phyloP scores from a whole-genome alignment of 2,329 filamentous ascomycete species.

The Penicillium sclerotigenum region DNA sequence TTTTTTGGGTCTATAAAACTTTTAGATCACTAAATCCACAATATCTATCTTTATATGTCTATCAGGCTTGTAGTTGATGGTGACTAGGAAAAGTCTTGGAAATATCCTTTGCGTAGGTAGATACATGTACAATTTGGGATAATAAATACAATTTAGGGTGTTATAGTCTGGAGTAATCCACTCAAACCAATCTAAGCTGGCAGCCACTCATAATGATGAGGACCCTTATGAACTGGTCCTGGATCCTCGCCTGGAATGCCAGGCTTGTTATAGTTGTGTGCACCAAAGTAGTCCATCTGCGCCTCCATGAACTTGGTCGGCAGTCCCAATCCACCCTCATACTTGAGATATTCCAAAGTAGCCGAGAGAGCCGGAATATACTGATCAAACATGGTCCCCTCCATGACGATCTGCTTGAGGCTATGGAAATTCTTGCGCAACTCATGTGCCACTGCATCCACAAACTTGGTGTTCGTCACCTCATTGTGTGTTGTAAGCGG shows the following conservation, averaged over 20 bases:
- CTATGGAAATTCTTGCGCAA: conserved; percentile 50
- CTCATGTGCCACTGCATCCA: conserved; percentile 51
- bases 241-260: conserved; percentile 52
- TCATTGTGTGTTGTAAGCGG: conserved; percentile 24
- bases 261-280: conserved; percentile 60
- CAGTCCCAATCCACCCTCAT: conserved; percentile 56
- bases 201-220: conserved; percentile 63
- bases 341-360: conserved; percentile 66
- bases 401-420: conserved; percentile 57
- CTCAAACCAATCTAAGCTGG: conserved; percentile 31
- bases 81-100: neutral
- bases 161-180: neutral
- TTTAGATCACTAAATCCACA: too few species aligned
- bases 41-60: neutral
- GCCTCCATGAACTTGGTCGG: conserved; percentile 69
- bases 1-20: conserved; percentile 7
- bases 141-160: neutral
- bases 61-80: neutral
- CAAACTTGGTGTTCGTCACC: conserved; percentile 41
- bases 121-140: neutral
- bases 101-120: neutral
- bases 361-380: conserved; percentile 60
- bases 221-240: conserved; percentile 53
- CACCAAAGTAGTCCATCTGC: conserved; percentile 68
- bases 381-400: conserved; percentile 56